Conservation (phyloP, 2,329 filamentous ascomycete genomes). For the Sporothrix pallida region DNA sequence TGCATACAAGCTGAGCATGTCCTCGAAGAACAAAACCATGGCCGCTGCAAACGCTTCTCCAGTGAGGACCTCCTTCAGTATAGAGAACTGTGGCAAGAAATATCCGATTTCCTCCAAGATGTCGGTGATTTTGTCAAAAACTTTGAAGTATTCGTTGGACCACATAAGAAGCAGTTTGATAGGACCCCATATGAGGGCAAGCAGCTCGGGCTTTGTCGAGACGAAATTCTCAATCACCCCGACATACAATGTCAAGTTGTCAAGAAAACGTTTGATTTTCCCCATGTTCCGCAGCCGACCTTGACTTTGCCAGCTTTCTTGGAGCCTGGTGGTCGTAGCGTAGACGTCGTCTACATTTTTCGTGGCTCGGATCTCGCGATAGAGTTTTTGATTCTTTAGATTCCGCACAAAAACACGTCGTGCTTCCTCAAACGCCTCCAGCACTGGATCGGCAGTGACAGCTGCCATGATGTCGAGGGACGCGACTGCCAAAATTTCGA, state of each 20-base stretch:
- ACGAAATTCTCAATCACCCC: background rate
- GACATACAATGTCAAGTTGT: constrained; percentile 6
- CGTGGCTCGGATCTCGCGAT: background rate
- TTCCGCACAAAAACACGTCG: constrained; percentile 7
- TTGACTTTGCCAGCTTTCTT: constrained; percentile 3
- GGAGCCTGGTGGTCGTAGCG: constrained; percentile 1
- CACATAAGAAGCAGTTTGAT: background rate
- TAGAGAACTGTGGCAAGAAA: constrained; percentile 2
- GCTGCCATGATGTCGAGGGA: constrained; percentile 12
- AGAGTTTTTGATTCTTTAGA: background rate
- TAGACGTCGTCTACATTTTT: background rate
- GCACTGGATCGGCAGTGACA: constrained; percentile 5
- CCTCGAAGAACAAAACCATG: constrained; percentile 7
- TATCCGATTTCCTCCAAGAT: constrained; percentile 4
- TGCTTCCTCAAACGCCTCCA: constrained; percentile 13
- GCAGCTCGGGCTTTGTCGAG: background rate
- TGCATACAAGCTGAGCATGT: background rate
- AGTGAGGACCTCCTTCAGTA: background rate
- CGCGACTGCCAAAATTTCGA: constrained; percentile 12
- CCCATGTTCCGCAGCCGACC: constrained; percentile 6
- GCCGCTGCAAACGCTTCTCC: constrained; percentile 3
- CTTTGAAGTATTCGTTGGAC: background rate
- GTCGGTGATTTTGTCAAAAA: constrained; percentile 4
- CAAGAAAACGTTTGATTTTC: background rate
- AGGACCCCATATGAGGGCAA: constrained; percentile 17